These are phyloP conservation scores for Lentinula lateritia DNA, from an alignment of 768 basidiomycete species.

Conservation along the genomic window DNA sequence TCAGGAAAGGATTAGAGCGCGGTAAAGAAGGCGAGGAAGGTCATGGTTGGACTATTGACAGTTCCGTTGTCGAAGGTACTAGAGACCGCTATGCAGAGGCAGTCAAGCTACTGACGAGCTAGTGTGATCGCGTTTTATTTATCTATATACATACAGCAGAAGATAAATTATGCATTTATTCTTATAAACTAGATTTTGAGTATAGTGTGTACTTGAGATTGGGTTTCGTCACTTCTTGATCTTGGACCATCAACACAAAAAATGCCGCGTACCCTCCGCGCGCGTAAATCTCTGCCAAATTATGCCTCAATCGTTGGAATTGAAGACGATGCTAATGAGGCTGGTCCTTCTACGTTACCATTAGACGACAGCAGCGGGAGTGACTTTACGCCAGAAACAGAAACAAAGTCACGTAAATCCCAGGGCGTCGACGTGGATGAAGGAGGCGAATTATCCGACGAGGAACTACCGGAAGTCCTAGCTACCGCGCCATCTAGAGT, in stretches of 20 bases:
- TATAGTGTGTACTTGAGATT: not conserved
- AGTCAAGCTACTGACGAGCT: conserved; percentile 45
- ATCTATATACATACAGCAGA: not conserved
- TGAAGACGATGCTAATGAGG: conserved; percentile 21
- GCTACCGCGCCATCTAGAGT: conserved; percentile 7
- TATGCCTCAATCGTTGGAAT: conserved; percentile 37
- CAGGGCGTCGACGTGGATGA: conserved; percentile 14
- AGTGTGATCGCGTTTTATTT: not conserved
- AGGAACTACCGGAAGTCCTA: conserved; percentile 6
- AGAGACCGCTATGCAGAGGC: conserved; percentile 77
- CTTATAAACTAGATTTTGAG: not conserved
- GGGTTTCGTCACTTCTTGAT: not conserved
- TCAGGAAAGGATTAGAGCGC: conserved; percentile 71
- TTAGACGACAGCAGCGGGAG: conserved; percentile 41
- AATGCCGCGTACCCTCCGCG: conserved; percentile 45
- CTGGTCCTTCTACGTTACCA: conserved; percentile 32
- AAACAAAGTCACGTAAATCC: not conserved
- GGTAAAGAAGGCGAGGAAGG: conserved; percentile 62
- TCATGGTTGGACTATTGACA: conserved; percentile 75
- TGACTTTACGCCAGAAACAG: conserved; percentile 49
- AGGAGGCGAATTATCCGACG: conserved; percentile 15
- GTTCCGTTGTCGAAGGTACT: conserved; percentile 74
- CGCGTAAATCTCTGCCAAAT: conserved; percentile 45
- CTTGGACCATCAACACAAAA: not conserved
- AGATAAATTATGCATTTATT: not conserved